Conservation (phyloP, 768 basidiomycete genomes). For the Trametes cingulata region DNA sequence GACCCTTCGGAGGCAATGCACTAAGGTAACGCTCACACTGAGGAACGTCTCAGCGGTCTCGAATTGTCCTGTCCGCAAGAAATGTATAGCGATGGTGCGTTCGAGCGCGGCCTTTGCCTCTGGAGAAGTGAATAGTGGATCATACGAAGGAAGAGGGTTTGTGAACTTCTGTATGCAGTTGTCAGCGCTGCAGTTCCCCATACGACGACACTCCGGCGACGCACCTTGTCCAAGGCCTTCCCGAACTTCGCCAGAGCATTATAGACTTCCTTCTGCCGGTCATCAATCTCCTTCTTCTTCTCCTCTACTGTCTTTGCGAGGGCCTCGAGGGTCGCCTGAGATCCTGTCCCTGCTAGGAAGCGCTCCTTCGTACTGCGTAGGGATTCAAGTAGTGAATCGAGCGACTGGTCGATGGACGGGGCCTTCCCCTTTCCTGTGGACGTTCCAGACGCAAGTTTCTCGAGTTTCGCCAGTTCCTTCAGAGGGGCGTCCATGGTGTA, state of each 20-base stretch:
- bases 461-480: slow-evolving; percentile 80
- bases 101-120: slow-evolving; percentile 64
- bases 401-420: slow-evolving; percentile 55
- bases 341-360: slow-evolving; percentile 48
- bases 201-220: slow-evolving; percentile 14
- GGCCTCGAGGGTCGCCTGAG: slow-evolving; percentile 49
- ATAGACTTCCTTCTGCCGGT: slow-evolving; percentile 88
- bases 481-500: slow-evolving; percentile 66
- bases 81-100: slow-evolving; percentile 70
- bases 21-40: slow-evolving; percentile 44
- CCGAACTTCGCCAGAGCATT: slow-evolving; percentile 74
- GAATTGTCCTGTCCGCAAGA: slow-evolving; percentile 82
- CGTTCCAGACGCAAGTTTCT: slow-evolving; percentile 52
- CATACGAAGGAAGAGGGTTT: slow-evolving; percentile 66
- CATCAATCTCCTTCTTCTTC: slow-evolving; percentile 83
- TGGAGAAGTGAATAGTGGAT: slow-evolving; percentile 64
- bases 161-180: slow-evolving; percentile 41
- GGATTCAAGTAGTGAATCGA: slow-evolving; percentile 63
- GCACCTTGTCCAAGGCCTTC: slow-evolving; percentile 89
- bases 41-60: slow-evolving; percentile 74
- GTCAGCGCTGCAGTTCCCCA: not conserved
- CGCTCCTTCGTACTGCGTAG: slow-evolving; percentile 58
- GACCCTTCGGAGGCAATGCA: too few relatives aligned
- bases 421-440: slow-evolving; percentile 50
- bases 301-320: slow-evolving; percentile 62